These are phyloP conservation scores for Talaromyces sp. DNA, from an alignment of 2,329 filamentous ascomycete species.

Conservation along the genomic window DNA sequence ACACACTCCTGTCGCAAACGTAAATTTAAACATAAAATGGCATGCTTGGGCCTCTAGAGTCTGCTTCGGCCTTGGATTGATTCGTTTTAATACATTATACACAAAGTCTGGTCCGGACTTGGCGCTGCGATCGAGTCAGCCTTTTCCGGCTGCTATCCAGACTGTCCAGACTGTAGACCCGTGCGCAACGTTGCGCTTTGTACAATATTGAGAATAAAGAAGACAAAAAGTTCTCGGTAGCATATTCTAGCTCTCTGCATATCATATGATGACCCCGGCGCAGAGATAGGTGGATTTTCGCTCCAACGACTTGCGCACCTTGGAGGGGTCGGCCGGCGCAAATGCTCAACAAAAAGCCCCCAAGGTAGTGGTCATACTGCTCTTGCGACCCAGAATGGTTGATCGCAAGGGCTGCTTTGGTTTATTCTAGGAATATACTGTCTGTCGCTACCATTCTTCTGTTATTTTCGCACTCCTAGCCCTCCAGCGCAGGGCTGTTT, in stretches of 20 bases:
- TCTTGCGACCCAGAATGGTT: neutral
- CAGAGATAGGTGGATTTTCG: neutral
- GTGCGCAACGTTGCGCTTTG: neutral
- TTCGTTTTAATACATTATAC: neutral
- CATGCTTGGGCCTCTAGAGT: neutral
- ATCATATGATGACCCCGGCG: neutral
- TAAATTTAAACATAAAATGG: neutral
- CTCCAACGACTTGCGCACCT: neutral
- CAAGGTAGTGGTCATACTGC: neutral
- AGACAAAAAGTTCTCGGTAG: neutral
- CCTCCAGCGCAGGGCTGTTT: neutral
- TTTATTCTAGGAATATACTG: neutral
- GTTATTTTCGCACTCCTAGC: neutral
- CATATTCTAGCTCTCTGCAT: neutral
- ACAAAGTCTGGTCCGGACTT: neutral
- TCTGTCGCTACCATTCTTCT: neutral
- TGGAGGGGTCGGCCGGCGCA: neutral
- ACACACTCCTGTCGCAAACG: neutral
- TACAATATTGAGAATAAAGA: neutral
- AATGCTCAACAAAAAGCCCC: neutral
- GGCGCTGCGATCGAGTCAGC: neutral
- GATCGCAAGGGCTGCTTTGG: neutral
- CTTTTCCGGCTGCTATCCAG: neutral
- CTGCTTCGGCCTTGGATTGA: neutral
- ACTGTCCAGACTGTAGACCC: neutral